Evolutionary conservation across 192 early-diverging fungal genomes (phyloP), one percentile per base, ranked within the genome.

Genomic region (Allomyces javanicus): DNA sequence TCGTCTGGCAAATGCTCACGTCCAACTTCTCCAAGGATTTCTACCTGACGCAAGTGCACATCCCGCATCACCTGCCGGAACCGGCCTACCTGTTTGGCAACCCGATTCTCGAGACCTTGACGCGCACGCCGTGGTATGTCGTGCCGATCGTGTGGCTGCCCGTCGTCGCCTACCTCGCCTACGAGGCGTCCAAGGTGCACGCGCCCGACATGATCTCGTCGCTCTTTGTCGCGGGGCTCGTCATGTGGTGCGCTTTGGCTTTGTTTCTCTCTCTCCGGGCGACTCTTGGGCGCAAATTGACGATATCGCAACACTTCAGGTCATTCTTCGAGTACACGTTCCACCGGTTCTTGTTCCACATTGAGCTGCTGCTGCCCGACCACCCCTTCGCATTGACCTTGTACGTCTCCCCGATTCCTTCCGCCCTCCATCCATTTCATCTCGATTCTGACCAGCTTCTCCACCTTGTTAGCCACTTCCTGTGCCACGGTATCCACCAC

Each of bases 401-500:
- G 9, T 40, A 40, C 33, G 33, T 0, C 9, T 40, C 33, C 33
- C 33, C 9, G 7, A 40, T 40, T 7, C 33, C 33, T 40, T 7
- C 0, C 4, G 26, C 33, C 3, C 33, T 40, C 33, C 33, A 40
- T 40, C 0, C 33, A 40, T 7, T 40, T 9, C 0, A 3, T 40
- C 9, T 40, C 7, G 3, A 7, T 40, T 3, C 33, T 40, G 33
- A 40, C 33, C 7, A 40, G 26, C 26, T 27, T 40, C 7, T 40
- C 33, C 33, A 40, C 33, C 33, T 7, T 3, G 33, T 40, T 40
- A 40, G 33, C 33, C 94, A 97, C 69, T 97, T 97, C 71, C 65
- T 89, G 71, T 77, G 93, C 24, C 94, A 97, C 72, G 94, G 94
- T 21, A 89, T 97, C 43, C 94, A 97, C 75, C 92, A 97, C 71